Base-by-base conservation (phyloP, 495 filamentous ascomycete species). In the Penicillium macrosclerotiorum region DNA sequence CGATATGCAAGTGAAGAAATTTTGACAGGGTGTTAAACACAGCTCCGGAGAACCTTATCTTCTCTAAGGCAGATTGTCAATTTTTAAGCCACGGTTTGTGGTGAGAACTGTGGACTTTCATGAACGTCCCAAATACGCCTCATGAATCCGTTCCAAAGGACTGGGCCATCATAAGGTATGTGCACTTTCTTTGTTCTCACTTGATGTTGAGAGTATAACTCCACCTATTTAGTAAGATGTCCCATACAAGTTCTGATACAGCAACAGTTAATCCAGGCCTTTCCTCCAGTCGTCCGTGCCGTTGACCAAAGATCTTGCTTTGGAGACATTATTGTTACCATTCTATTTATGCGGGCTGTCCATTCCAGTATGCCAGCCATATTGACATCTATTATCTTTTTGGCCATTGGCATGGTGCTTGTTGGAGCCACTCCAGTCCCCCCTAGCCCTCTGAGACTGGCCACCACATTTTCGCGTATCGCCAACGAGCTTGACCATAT, bases 381-480 rank as follows among this genome's bases (percentile, higher is more conserved):
- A 19, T 20, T 20, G 26, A 5, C n/a, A 1, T 1, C 49, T 0
- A 1, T 38, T 14, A 12, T 41, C 5, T 18, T 35, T 0, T 19
- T 57, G 30, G 12, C 36, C 4, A 25, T n/a, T n/a, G n/a, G n/a
- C n/a, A n/a, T 50, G 4, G n/a, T 17, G n/a, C 26, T 51, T 5
- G 19, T 41, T 8, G 42, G 16, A 23, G 40, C 14, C 16, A 49
- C 36, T 17, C 33, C 42, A 1, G 27, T 3, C 11, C 33, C 54
- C 14, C 49, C 59, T 18, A 47, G 36, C n/a, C 52, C 55, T 17
- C 34, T 63, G 30, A 41, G 38, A 42, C 31, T 60, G 2, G 52
- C 52, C 1, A 24, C 42, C 32, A 50, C 45, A 13, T 63, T 63
- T 27, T 47, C 59, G 30, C 49, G 33, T 13, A 51, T 60, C 38